Evolutionary conservation across 2,329 filamentous ascomycete species (phyloP).

Genomic region (Zymoseptoria brevis): DNA sequence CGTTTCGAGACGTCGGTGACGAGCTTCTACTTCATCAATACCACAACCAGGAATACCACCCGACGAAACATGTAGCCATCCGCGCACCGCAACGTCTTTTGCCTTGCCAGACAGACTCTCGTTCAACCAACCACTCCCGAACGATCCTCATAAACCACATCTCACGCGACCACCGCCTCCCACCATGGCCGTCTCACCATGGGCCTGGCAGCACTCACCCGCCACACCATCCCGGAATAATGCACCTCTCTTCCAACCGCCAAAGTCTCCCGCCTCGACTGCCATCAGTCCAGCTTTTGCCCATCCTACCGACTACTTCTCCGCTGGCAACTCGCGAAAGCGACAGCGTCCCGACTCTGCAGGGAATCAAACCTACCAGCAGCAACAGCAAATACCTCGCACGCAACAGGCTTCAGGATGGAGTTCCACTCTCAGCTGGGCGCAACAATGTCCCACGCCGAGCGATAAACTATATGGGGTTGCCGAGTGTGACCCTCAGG

Average conservation of each 20-base stretch:
- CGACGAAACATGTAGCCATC: not conserved
- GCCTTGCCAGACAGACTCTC: not conserved
- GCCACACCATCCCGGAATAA: slow-evolving; percentile 9
- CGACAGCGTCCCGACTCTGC: slow-evolving; percentile 25
- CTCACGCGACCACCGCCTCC: not conserved
- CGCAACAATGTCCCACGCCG: slow-evolving; percentile 15
- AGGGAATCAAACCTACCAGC: slow-evolving; percentile 1
- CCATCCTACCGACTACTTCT: slow-evolving; percentile 24
- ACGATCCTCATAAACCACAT: not conserved
- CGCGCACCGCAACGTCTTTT: not conserved
- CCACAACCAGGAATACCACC: not conserved
- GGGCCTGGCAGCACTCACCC: slow-evolving; percentile 6
- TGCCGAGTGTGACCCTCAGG: slow-evolving; percentile 19
- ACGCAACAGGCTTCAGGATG: slow-evolving; percentile 5
- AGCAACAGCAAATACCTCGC: slow-evolving; percentile 5
- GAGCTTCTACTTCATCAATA: not conserved
- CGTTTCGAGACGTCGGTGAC: not conserved
- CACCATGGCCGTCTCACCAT: slow-evolving; percentile 18
- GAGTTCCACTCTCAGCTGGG: slow-evolving; percentile 15
- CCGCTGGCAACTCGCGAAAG: slow-evolving; percentile 22
- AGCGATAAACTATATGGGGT: slow-evolving; percentile 18
- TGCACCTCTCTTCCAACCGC: slow-evolving; percentile 37
- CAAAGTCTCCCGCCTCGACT: slow-evolving; percentile 32
- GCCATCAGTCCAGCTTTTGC: slow-evolving; percentile 20
- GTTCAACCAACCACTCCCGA: not conserved